Evolutionary conservation across 228 moss, liverwort and hornwort genomes (phyloP).

Genomic region (Sphagnum magellanicum): DNA sequence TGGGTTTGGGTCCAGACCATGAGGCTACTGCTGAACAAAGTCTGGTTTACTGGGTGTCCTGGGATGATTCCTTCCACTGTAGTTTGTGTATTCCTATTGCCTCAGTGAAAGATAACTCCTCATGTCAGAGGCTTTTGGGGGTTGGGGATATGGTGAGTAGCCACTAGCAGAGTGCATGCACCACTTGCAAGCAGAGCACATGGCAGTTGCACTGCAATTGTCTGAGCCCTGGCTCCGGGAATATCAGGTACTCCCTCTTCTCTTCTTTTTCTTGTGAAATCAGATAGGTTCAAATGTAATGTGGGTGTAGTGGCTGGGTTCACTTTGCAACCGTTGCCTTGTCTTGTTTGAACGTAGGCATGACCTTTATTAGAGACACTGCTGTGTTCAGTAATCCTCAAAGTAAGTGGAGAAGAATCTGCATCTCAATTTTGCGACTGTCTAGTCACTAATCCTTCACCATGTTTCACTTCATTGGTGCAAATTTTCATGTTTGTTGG

Average conservation of each 20-base stretch:
- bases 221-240: constrained; percentile 96
- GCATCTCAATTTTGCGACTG: neutral
- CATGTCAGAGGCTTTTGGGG: neutral
- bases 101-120: neutral
- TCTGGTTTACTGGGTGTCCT: neutral
- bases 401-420: neutral
- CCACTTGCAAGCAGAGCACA: constrained; percentile 62
- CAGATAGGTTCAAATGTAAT: neutral
- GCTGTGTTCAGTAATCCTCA: neutral
- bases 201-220: constrained; percentile 82
- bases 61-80: neutral
- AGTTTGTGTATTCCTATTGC: neutral
- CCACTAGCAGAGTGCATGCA: constrained; percentile 96
- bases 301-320: neutral
- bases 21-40: neutral
- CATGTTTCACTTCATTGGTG: no score
- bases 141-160: constrained; percentile 30
- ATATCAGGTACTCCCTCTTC: constrained; percentile 57
- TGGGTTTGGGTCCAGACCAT: neutral
- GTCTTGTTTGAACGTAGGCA: neutral
- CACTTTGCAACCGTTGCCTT: no score
- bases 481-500: no score
- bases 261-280: no score
- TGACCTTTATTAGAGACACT: neutral
- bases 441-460: no score